Conservation (phyloP, 805 yeast genomes). For the Wickerhamiella sergipiensis region DNA sequence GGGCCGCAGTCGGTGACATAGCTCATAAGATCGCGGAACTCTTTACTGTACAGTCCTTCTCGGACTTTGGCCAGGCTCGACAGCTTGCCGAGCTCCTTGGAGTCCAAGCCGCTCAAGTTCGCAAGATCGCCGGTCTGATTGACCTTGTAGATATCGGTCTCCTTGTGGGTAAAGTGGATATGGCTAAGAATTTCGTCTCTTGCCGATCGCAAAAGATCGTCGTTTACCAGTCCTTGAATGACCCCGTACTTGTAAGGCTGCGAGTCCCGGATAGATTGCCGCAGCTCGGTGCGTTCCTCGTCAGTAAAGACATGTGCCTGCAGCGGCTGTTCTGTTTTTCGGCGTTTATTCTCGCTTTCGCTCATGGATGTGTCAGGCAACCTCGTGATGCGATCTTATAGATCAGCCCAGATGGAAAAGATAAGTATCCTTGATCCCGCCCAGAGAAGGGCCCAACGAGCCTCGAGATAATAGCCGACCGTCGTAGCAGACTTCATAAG, state of each 20-base stretch:
- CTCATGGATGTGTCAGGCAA: neutral
- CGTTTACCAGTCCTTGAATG: slow-evolving; percentile 58
- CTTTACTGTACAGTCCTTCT: slow-evolving; percentile 75
- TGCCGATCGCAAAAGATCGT: slow-evolving; percentile 61
- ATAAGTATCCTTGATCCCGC: too few species aligned
- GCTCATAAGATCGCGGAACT: slow-evolving; percentile 67
- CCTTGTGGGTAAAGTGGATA: slow-evolving; percentile 85
- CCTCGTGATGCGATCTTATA: too few species aligned
- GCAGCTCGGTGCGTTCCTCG: slow-evolving; percentile 8
- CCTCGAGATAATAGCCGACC: too few species aligned
- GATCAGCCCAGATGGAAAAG: too few species aligned
- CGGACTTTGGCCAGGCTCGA: slow-evolving; percentile 68
- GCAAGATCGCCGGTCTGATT: slow-evolving; percentile 79
- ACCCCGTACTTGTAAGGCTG: slow-evolving; percentile 88
- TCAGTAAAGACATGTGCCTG: slow-evolving; percentile 6
- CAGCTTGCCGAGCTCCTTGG: slow-evolving; percentile 57
- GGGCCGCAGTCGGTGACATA: slow-evolving; percentile 78
- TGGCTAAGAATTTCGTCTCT: slow-evolving; percentile 71
- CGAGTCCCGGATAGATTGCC: slow-evolving; percentile 33
- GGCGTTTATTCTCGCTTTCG: neutral
- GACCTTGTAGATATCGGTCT: slow-evolving; percentile 92
- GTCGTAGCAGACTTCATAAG: too few species aligned
- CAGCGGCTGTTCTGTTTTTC: slow-evolving; percentile 2
- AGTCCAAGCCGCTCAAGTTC: slow-evolving; percentile 71
- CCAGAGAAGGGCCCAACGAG: too few species aligned